Evolutionary conservation across 176 grass and related monocot genomes (phyloP), one percentile per base, ranked within the genome.

Genomic region (Hsuehochloa calcarea): DNA sequence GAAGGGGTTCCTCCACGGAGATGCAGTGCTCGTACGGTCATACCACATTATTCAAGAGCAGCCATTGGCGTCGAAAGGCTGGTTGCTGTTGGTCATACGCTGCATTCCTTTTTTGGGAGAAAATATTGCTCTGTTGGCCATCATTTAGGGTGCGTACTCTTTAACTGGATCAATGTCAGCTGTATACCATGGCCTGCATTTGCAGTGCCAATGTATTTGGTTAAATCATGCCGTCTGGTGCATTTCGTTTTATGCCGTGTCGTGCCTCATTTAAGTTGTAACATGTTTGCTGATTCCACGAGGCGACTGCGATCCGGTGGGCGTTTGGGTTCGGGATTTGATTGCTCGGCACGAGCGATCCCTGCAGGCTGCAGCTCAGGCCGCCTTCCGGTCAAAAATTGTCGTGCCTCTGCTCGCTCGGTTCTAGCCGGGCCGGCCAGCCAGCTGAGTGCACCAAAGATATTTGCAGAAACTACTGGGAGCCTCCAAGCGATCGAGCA

Each of bases 121-220:
- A 68, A 79, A 40, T 83, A 61, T 83, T 77, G 78, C 29, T 83
- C 31, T 5, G 59, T 70, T 74, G 47, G 58, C 77, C 39, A 40
- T 58, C 67, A 1, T 65, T 37, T 56, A 55, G 65, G 26, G 40
- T 73, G 73, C 47, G 59, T 82, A 65, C 25, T 70, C 75, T 17
- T 52, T 65, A 50, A 70, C 26, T 25, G 52, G 13, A 83, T 12
- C 40, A 6, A 29, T 59, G 14, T 37, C 55, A 77, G 47, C 2
- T 74, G 22, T 85, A 49, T 72, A 1, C 50, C 68, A 20, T 31
- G 43, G 8, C 41, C n/a, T 77, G 43, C 52, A 64, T 70, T 51
- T 75, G 76, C 41, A 12, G 49, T 50, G 71, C 20, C 25, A 34
- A n/a, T 59, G 52, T 59, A 40, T 41, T 49, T 51, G 19, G 46